Conservation (phyloP, 495 filamentous ascomycete species). For the Xylaria nigripes region DNA sequence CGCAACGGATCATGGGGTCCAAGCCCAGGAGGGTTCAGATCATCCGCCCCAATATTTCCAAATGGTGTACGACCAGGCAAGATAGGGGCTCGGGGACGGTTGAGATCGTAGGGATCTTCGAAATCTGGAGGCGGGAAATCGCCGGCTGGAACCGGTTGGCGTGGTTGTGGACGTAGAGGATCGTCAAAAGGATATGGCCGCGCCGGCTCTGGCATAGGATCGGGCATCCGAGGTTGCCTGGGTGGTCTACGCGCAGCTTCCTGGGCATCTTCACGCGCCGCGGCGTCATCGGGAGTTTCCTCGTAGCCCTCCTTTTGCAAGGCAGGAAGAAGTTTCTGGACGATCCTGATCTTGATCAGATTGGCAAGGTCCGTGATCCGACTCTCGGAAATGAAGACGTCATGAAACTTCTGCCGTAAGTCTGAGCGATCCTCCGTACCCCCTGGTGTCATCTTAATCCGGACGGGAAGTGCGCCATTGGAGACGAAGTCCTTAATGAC, state of each 20-base stretch:
- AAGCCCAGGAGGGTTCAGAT: constrained; percentile 80
- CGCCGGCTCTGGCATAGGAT: constrained; percentile 36
- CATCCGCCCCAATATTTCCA: constrained; percentile 64
- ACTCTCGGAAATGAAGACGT: constrained; percentile 63
- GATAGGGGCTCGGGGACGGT: constrained; percentile 52
- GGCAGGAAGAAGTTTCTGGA: constrained; percentile 70
- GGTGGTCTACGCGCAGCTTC: constrained; percentile 39
- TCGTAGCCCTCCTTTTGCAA: constrained; percentile 71
- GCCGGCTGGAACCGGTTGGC: constrained; percentile 59
- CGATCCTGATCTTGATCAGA: constrained; percentile 64
- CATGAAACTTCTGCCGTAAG: constrained; percentile 42
- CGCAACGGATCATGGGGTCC: constrained; percentile 77
- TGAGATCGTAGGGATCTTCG: constrained; percentile 86
- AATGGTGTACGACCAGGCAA: constrained; percentile 43
- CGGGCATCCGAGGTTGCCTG: constrained; percentile 20
- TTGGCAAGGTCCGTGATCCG: constrained; percentile 60
- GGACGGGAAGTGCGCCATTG: constrained; percentile 37
- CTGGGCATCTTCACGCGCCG: constrained; percentile 24
- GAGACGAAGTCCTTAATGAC: constrained; percentile 68
- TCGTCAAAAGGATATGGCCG: constrained; percentile 49
- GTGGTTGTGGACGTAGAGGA: constrained; percentile 54
- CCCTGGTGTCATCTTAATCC: constrained; percentile 32
- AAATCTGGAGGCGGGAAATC: constrained; percentile 85
- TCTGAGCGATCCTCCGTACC: constrained; percentile 37
- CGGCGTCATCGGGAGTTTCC: constrained; percentile 38